Percentiles rank a stretch among this genome's conserved stretches.
Conservation (phyloP, 805 yeast genomes). For the Candida maesae region DNA sequence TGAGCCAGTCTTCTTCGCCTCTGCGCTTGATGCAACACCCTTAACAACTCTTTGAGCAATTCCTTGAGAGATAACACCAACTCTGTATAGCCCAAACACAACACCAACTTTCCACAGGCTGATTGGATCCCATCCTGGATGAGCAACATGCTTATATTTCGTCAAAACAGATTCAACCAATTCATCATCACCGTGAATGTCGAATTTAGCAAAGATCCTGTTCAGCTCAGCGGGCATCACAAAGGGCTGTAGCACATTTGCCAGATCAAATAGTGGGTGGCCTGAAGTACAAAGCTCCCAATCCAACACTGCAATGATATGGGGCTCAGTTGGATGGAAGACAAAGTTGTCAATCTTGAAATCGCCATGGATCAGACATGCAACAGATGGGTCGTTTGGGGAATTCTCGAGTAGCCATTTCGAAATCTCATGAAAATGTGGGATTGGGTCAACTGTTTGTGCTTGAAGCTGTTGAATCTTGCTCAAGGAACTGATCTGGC, state of each 20-base stretch:
- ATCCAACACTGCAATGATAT: constrained; percentile 53
- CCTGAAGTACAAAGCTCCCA: constrained; percentile 68
- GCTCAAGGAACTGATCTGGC: constrained; percentile 48
- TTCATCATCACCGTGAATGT: constrained; percentile 11
- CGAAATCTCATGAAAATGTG: constrained; percentile 40
- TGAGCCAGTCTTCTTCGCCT: constrained; percentile 39
- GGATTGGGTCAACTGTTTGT: constrained; percentile 41
- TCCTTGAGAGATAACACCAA: constrained; percentile 59
- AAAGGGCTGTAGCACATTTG: constrained; percentile 55
- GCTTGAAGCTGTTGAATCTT: constrained; percentile 40
- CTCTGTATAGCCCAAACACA: constrained; percentile 52
- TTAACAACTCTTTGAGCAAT: constrained; percentile 50
- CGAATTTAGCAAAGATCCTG: constrained; percentile 25
- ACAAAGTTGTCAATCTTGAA: constrained; percentile 62
- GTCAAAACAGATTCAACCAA: constrained; percentile 19
- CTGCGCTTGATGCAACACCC: constrained; percentile 52
- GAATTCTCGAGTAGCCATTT: constrained; percentile 39
- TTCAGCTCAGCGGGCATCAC: constrained; percentile 40
- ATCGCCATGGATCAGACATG: constrained; percentile 59
- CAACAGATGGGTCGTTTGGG: constrained; percentile 44
- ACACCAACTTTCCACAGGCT: constrained; percentile 46
- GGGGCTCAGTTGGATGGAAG: constrained; percentile 48
- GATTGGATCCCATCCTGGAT: constrained; percentile 27
- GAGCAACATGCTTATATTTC: constrained; percentile 14
- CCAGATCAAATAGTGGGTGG: constrained; percentile 59